Percentiles rank a stretch among this genome's conserved stretches.
Evolutionary conservation across 345 rosid species (phyloP).

Genomic region (Alliaria petiolata): DNA sequence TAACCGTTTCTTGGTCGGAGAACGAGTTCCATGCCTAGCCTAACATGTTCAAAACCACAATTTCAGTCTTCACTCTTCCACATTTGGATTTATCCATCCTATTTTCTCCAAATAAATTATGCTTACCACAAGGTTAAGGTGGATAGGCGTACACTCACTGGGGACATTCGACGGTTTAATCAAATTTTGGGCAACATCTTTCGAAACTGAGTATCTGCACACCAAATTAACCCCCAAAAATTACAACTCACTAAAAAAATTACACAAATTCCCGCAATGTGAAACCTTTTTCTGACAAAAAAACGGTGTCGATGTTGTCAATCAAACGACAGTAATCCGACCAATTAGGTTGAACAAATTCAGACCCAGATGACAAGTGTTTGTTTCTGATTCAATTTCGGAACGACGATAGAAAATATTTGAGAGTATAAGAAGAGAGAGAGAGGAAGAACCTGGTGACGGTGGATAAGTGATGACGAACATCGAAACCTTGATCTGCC

Average conservation of each 20-base stretch:
- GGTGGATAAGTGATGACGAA: constrained; percentile 68
- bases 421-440: neutral
- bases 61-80: neutral
- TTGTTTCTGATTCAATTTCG: constrained; percentile 1
- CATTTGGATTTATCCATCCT: neutral
- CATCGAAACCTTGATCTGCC: constrained; percentile 54
- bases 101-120: neutral
- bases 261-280: neutral
- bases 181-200: constrained; percentile 39
- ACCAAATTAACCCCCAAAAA: neutral
- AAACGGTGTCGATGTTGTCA: neutral
- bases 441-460: constrained; percentile 48
- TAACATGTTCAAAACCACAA: constrained; percentile 18
- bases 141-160: constrained; percentile 70
- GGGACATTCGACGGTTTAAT: constrained; percentile 46
- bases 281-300: neutral
- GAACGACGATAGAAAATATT: neutral
- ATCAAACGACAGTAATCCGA: neutral
- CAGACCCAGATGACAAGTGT: neutral
- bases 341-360: neutral
- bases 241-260: neutral
- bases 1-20: constrained; percentile 87
- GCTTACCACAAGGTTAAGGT: constrained; percentile 92
- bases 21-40: constrained; percentile 98
- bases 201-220: constrained; percentile 66